phyloP scores from a whole-genome alignment of 768 basidiomycete species.

The Termitomyces sp. region DNA sequence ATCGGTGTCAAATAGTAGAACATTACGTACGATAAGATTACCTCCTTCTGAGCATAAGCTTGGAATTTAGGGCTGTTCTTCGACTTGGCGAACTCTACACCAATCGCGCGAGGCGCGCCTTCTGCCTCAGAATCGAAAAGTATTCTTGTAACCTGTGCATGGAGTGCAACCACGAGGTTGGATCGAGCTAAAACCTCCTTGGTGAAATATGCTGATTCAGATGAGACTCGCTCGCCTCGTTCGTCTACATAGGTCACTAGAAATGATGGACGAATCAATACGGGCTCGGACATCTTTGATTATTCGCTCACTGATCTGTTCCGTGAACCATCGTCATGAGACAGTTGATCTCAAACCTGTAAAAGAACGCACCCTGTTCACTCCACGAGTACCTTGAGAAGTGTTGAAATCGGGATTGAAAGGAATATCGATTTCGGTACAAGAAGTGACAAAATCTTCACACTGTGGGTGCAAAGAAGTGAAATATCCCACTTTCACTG shows the following conservation, averaged over 20 bases:
- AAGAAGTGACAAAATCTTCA: conserved; percentile 45
- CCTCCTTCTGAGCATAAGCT: conserved; percentile 46
- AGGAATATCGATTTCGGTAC: conserved; percentile 44
- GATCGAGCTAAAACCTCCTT: conserved; percentile 49
- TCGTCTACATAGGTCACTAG: conserved; percentile 63
- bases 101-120: conserved; percentile 37
- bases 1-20: not conserved
- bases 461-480: conserved; percentile 30
- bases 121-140: conserved; percentile 30
- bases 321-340: not conserved
- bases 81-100: conserved; percentile 47
- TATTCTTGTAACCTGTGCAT: conserved; percentile 48
- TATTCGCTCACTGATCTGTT: conserved; percentile 23
- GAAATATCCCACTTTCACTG: conserved; percentile 48
- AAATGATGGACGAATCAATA: not conserved
- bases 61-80: conserved; percentile 29
- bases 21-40: conserved; percentile 42
- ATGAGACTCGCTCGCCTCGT: conserved; percentile 44
- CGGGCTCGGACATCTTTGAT: not conserved
- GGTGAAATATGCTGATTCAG: conserved; percentile 61
- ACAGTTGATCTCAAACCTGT: not conserved
- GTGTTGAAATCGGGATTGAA: conserved; percentile 53
- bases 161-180: conserved; percentile 53
- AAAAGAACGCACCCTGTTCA: conserved; percentile 38
- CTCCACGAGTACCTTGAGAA: conserved; percentile 45